A percentile compares a stretch with the other conserved stretches of the same genome.
Evolutionary conservation across 2,329 filamentous ascomycete genomes (phyloP).

Genomic region (Rutstroemia sp.): DNA sequence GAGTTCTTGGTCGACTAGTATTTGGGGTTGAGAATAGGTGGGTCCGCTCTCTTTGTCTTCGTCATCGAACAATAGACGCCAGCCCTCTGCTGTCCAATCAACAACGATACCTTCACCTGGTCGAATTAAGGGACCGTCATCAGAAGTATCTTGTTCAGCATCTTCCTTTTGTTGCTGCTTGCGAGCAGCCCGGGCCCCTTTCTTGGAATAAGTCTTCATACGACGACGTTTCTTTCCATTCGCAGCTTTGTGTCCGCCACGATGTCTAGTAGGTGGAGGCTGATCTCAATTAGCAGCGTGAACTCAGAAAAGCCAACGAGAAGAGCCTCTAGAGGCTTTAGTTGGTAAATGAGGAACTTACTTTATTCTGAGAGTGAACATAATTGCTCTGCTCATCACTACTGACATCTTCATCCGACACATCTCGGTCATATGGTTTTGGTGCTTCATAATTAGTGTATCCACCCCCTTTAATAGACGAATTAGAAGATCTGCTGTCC

Average conservation of each 20-base stretch:
- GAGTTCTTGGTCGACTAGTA: conserved; percentile 57
- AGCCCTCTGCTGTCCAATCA: conserved; percentile 71
- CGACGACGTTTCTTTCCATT: conserved; percentile 25
- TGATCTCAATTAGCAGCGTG: not conserved
- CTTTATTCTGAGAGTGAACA: not conserved
- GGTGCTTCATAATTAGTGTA: not conserved
- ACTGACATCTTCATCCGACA: too few species aligned
- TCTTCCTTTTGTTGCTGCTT: conserved; percentile 12
- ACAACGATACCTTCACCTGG: conserved; percentile 80
- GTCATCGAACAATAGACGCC: conserved; percentile 59
- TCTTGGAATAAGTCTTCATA: conserved; percentile 33
- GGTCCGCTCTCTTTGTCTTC: conserved; percentile 36
- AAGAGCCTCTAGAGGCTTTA: conserved; percentile 23
- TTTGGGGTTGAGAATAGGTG: conserved; percentile 42
- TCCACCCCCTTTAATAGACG: too few species aligned
- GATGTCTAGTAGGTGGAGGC: too few species aligned
- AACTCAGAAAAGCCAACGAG: conserved; percentile 25
- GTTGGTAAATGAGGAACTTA: not conserved
- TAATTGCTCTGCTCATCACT: too few species aligned
- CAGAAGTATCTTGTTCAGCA: conserved; percentile 25
- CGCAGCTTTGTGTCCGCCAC: conserved; percentile 11
- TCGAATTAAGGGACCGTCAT: conserved; percentile 61
- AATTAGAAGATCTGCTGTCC: not conserved
- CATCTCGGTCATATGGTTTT: not conserved
- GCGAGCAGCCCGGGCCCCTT: conserved; percentile 23